phyloP scores from a whole-genome alignment of 139 green algal species.

The Coelastrella sp. region DNA sequence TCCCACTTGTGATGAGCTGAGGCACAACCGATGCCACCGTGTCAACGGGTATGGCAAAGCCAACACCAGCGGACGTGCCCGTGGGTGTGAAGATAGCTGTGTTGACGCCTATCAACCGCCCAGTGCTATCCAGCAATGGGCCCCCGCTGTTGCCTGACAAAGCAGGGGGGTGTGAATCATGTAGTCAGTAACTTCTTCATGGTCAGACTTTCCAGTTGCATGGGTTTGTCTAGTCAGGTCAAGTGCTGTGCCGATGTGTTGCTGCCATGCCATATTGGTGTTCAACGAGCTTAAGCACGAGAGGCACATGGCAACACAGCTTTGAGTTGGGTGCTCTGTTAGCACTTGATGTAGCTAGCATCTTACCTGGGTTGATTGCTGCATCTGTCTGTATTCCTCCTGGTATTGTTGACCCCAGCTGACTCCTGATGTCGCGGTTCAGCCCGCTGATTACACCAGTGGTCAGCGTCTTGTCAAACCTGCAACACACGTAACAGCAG shows the following conservation, averaged over 20 bases:
- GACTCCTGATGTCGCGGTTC: constrained; percentile 50
- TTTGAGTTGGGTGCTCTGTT: too few species aligned
- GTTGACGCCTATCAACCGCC: constrained; percentile 81
- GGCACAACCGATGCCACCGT: constrained; percentile 78
- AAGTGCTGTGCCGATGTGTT: too few species aligned
- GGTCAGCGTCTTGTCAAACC: constrained; percentile 6
- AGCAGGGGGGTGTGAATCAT: background rate
- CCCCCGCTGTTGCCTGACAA: constrained; percentile 72
- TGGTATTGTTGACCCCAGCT: constrained; percentile 70
- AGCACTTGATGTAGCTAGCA: too few species aligned
- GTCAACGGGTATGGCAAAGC: constrained; percentile 90
- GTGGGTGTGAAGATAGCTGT: constrained; percentile 92
- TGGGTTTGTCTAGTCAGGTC: too few species aligned
- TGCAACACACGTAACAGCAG: background rate
- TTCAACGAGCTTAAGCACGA: too few species aligned
- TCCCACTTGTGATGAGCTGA: constrained; percentile 88
- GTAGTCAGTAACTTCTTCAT: too few species aligned
- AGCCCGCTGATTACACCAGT: constrained; percentile 63
- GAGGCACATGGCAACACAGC: too few species aligned
- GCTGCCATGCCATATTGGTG: too few species aligned
- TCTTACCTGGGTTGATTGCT: constrained; percentile 63
- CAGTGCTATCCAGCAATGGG: constrained; percentile 80
- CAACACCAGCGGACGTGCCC: constrained; percentile 77
- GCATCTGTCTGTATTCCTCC: constrained; percentile 81
- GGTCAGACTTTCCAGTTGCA: too few species aligned